A percentile compares a stretch with the other conserved stretches of the same genome.
phyloP scores from a whole-genome alignment of 192 early-diverging fungal genomes.

The Coemansia sp. region DNA sequence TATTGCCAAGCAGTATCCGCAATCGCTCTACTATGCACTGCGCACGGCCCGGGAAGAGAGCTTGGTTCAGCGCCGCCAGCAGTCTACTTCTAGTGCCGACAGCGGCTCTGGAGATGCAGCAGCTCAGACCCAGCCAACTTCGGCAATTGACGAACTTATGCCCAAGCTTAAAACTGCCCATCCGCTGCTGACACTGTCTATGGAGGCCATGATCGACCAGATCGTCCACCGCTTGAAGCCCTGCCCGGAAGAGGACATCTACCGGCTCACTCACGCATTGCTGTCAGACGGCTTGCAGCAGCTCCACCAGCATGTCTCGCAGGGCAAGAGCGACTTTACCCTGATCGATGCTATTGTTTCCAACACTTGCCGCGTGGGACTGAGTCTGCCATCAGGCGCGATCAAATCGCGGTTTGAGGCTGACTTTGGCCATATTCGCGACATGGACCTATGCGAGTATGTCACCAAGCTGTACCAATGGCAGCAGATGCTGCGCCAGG shows the following conservation, averaged over 20 bases:
- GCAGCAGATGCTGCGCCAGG: conserved; percentile 89
- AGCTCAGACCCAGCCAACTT: conserved; percentile 8
- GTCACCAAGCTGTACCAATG: conserved; percentile 86
- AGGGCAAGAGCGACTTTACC: conserved; percentile 15
- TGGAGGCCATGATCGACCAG: conserved; percentile 99
- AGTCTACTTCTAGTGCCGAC: conserved; percentile 8
- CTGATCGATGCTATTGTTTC: conserved; percentile 39
- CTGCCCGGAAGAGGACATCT: conserved; percentile 95
- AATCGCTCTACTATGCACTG: conserved; percentile 94
- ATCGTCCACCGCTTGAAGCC: conserved; percentile 93
- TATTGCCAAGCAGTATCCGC: conserved; percentile 84
- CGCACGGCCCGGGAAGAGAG: conserved; percentile 91
- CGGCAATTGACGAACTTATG: conserved; percentile 88
- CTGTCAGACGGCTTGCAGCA: conserved; percentile 85
- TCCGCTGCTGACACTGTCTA: conserved; percentile 88
- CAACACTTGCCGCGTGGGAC: conserved; percentile 86
- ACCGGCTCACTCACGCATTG: conserved; percentile 88
- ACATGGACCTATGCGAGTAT: conserved; percentile 76
- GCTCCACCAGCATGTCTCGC: conserved; percentile 45
- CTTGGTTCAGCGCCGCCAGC: conserved; percentile 57
- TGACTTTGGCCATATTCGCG: conserved; percentile 87
- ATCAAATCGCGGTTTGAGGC: conserved; percentile 74
- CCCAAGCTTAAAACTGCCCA: conserved; percentile 91
- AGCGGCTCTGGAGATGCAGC: conserved; percentile 9
- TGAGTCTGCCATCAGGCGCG: conserved; percentile 71